Base-by-base conservation (phyloP, 2,329 filamentous ascomycete genomes). In the Colletotrichum endophyticum region DNA sequence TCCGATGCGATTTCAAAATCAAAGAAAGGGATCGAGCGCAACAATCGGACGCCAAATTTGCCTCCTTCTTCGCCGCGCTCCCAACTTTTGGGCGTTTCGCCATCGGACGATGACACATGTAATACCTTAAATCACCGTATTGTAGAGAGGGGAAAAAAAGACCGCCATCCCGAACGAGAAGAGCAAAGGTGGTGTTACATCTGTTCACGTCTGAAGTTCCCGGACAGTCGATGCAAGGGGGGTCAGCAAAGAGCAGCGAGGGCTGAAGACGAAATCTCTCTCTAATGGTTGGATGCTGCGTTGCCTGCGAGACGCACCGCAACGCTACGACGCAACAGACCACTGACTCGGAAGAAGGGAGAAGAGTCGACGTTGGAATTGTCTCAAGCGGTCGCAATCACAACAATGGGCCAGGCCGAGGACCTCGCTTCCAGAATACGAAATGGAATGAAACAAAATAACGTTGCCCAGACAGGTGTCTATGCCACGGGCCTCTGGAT, bases 361-460 rank as follows among this genome's bases (percentile, higher is more conserved):
- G 59, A 59, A 76, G 63, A 59, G 6, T 28, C 34, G 30, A 71
- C 61, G 62, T 63, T 77, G 61, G 30, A 69, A 39, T 61, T 77
- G 75, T 72, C 72, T 77, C 72, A 64, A 75, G 25, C 59, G 22
- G 34, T 66, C 34, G 19, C 36, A 70, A 28, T 61, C 39, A 32
- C 44, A 25, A n/a, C 27, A 25, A 22, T 66, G 28, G 63, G 44
- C 53, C 70, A 63, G 27, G 71, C 28, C 28, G 30, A 36, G 34
- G 70, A 28, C 64, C 64, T 56, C 72, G 39, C 62, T 77, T 77
- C 75, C 67, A 77, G 75, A 77, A 75, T 32, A 53, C 34, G 36
- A 67, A 66, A 59, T 71, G 56, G 75, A 75, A 77, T 63, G 72
- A 75, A 72, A 70, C 75, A 66, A 66, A 68, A 67, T 32, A 66